These are phyloP conservation scores for Eleusine indica DNA, from an alignment of 176 grass and related monocot genomes.

Conservation along the genomic window DNA sequence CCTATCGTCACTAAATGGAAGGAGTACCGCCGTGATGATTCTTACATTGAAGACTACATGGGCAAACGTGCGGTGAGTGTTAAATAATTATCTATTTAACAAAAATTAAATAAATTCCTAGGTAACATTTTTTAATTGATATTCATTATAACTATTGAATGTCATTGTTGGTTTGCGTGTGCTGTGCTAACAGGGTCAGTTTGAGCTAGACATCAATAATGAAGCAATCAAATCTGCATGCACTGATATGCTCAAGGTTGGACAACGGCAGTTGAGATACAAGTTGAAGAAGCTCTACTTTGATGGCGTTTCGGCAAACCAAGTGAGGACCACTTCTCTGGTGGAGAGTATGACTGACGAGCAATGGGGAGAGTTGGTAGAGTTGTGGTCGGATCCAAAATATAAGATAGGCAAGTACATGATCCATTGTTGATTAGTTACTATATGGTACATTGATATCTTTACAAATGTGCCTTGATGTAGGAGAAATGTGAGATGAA, in stretches of 20 bases:
- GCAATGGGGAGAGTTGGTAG: background rate
- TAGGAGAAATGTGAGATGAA: background rate
- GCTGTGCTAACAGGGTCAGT: background rate
- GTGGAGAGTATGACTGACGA: background rate
- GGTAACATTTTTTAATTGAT: too few species aligned
- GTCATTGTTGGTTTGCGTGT: too few species aligned
- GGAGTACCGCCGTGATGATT: too few species aligned
- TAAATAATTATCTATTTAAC: too few species aligned
- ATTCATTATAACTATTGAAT: too few species aligned
- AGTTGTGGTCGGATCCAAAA: background rate
- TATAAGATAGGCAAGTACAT: too few species aligned
- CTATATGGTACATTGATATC: background rate
- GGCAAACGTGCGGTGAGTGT: background rate
- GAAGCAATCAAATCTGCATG: background rate
- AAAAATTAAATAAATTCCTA: too few species aligned
- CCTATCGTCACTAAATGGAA: too few species aligned
- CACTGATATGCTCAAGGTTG: background rate
- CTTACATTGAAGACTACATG: background rate
- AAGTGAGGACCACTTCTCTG: background rate
- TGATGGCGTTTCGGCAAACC: background rate
- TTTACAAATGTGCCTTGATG: background rate
- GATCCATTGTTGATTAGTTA: too few species aligned
- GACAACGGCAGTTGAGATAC: background rate
- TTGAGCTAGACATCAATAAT: background rate
- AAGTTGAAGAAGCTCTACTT: background rate